These are phyloP conservation scores for Quercus lobata DNA, from an alignment of 331 rosid genomes.

Conservation along the genomic window DNA sequence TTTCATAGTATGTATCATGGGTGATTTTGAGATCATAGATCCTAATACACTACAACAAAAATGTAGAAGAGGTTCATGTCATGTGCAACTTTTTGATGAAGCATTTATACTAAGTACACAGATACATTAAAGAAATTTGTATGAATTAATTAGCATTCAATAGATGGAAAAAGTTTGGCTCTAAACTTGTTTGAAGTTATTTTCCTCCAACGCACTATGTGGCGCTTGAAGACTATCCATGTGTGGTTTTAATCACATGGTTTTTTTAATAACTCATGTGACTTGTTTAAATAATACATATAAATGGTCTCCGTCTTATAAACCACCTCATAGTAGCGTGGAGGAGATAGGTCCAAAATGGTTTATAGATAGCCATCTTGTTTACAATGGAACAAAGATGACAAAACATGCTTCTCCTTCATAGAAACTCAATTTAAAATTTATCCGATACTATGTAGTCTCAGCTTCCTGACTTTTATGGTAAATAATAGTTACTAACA, in stretches of 20 bases:
- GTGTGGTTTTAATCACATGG: no score
- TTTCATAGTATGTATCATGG: background rate
- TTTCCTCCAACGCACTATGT: no score
- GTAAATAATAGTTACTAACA: background rate
- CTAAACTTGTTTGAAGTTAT: no score
- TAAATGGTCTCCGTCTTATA: no score
- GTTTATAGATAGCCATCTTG: background rate
- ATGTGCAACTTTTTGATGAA: background rate
- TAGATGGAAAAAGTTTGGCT: no score
- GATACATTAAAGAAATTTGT: no score
- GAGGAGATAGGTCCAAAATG: no score
- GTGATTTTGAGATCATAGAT: background rate
- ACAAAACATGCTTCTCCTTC: background rate
- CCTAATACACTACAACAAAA: background rate
- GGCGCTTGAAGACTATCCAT: no score
- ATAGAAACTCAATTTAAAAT: background rate
- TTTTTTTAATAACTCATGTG: no score
- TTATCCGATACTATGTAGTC: background rate
- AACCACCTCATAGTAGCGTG: no score
- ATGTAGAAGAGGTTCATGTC: background rate
- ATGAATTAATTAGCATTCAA: no score
- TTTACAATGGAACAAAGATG: background rate
- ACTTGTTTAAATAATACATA: no score
- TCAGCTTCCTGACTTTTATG: background rate
- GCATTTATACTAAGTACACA: background rate